Percentiles rank a stretch among this genome's conserved stretches.
phyloP scores from a whole-genome alignment of 1,284 basidiomycete species.

The Naganishia cerealis region DNA sequence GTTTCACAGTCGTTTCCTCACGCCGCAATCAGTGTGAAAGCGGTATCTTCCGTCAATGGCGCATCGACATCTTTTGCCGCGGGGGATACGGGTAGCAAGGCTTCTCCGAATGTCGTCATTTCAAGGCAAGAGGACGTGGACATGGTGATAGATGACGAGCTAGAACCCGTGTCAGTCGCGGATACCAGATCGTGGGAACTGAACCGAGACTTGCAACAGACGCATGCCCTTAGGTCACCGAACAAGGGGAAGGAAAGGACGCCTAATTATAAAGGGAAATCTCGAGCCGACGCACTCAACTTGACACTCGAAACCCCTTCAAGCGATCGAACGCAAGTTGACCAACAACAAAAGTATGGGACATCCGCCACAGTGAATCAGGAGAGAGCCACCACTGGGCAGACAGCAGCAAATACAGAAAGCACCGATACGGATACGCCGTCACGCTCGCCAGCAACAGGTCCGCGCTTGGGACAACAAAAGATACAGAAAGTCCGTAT shows the following conservation, averaged over 20 bases:
- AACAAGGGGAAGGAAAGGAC: conserved; percentile 4
- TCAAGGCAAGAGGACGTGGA: neutral
- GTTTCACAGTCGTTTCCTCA: neutral
- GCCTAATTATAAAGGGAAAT: conserved; percentile 7
- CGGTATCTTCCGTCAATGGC: neutral
- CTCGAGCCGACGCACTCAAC: conserved; percentile 1
- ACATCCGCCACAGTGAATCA: conserved; percentile 9
- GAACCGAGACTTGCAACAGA: neutral
- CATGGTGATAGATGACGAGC: conserved; percentile 20
- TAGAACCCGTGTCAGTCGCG: conserved; percentile 11
- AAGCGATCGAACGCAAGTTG: neutral
- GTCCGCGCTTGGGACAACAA: neutral
- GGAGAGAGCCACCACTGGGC: conserved; percentile 6
- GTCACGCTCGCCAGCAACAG: neutral
- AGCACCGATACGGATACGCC: conserved; percentile 4
- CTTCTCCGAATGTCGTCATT: neutral
- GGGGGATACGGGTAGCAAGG: neutral
- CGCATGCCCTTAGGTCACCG: too few species aligned
- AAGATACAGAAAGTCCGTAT: too few species aligned
- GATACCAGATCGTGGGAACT: conserved; percentile 10
- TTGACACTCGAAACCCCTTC: neutral
- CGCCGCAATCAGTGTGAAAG: neutral
- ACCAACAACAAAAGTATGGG: neutral
- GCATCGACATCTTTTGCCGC: neutral
- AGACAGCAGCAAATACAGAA: conserved; percentile 22